phyloP scores from a whole-genome alignment of 1,284 basidiomycete genomes.

The Boletus subluridellus region DNA sequence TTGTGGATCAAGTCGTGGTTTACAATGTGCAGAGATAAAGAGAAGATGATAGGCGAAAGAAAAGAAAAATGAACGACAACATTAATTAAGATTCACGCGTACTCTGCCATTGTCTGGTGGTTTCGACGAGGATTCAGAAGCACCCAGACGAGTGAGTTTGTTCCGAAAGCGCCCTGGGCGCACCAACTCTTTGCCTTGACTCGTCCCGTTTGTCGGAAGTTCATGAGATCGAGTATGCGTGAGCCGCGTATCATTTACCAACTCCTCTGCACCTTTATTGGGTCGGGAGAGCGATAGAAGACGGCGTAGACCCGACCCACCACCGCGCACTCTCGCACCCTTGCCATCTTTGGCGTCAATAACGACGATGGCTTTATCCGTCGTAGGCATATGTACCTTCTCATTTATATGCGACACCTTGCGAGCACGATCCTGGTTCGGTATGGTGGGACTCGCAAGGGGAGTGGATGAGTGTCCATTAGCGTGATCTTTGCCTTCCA shows the following conservation, averaged over 20 bases:
- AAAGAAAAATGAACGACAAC: slow-evolving; percentile 12
- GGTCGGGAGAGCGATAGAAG: slow-evolving; percentile 34
- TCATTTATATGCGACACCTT: slow-evolving; percentile 26
- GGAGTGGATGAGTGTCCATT: slow-evolving; percentile 28
- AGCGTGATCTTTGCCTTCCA: slow-evolving; percentile 44
- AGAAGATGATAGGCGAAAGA: neutral
- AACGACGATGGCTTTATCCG: slow-evolving; percentile 59
- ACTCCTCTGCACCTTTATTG: slow-evolving; percentile 32
- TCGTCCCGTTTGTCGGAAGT: slow-evolving; percentile 16
- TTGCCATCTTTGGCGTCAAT: slow-evolving; percentile 56
- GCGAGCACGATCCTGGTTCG: slow-evolving; percentile 29
- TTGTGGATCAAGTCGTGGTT: slow-evolving; percentile 25
- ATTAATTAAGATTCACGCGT: slow-evolving; percentile 36
- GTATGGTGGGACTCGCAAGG: slow-evolving; percentile 31
- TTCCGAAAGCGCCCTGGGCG: slow-evolving; percentile 32
- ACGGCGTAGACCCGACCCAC: slow-evolving; percentile 34
- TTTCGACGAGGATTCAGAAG: slow-evolving; percentile 30
- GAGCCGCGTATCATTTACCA: slow-evolving; percentile 26
- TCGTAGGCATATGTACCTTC: slow-evolving; percentile 38
- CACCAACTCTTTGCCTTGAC: slow-evolving; percentile 22
- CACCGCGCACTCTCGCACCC: slow-evolving; percentile 30
- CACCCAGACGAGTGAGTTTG: slow-evolving; percentile 29
- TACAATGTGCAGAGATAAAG: slow-evolving; percentile 31
- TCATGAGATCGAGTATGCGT: slow-evolving; percentile 30
- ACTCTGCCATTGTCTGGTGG: slow-evolving; percentile 37